phyloP scores from a whole-genome alignment of 2,329 filamentous ascomycete genomes.

The Nakataea oryzae region DNA sequence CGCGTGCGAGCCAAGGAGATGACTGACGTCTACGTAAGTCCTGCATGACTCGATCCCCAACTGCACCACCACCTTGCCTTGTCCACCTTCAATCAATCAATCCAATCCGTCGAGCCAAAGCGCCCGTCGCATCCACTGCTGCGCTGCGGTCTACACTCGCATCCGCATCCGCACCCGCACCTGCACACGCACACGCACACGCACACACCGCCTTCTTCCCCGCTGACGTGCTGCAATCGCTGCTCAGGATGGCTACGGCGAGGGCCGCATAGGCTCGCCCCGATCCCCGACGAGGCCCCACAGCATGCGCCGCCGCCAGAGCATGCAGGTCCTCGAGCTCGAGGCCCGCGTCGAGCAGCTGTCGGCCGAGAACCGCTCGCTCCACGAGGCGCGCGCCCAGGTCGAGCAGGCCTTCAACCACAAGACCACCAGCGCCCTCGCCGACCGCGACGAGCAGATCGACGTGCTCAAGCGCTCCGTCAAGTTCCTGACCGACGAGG shows the following conservation, averaged over 20 bases:
- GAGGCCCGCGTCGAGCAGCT: conserved; percentile 79
- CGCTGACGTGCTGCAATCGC: background rate
- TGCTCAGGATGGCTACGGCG: conserved; percentile 83
- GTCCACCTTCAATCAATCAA: background rate
- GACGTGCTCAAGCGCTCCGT: conserved; percentile 70
- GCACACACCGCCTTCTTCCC: background rate
- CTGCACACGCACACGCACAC: background rate
- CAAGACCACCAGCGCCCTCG: conserved; percentile 58
- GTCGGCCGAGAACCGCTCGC: conserved; percentile 69
- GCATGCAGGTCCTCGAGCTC: conserved; percentile 92
- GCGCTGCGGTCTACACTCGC: too few species aligned
- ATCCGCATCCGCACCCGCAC: too few species aligned
- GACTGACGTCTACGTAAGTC: conserved; percentile 88
- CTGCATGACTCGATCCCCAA: conserved; percentile 4
- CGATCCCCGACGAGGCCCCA: conserved; percentile 88
- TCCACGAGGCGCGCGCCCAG: conserved; percentile 61
- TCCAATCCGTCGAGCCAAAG: background rate
- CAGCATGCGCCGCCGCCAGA: conserved; percentile 93
- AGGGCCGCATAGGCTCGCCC: conserved; percentile 76
- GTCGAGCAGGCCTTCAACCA: conserved; percentile 58
- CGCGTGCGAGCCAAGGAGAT: conserved; percentile 77
- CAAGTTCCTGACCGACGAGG: conserved; percentile 71
- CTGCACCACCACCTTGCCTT: too few species aligned
- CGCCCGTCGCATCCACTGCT: too few species aligned
- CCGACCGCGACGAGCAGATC: conserved; percentile 80